Conservation (phyloP, 371 early-diverging fungal genomes). For the Rhizopus delemar region DNA sequence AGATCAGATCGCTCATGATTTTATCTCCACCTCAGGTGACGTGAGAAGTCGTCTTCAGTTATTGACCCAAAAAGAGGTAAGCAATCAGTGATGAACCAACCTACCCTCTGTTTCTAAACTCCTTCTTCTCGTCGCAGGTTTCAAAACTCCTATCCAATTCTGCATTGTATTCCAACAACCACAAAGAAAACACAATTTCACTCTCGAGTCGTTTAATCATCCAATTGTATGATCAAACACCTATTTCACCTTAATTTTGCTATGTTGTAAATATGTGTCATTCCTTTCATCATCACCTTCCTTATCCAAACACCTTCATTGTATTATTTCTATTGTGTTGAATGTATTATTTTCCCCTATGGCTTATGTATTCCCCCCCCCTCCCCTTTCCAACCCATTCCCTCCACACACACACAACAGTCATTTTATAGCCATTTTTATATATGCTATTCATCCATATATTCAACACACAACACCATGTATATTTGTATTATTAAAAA, state of each 20-base stretch:
- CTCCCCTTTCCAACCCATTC: background rate
- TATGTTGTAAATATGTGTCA: background rate
- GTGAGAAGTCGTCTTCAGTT: slow-evolving; percentile 21
- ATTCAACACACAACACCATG: background rate
- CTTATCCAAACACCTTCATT: background rate
- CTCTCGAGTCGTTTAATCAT: slow-evolving; percentile 39
- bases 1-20: slow-evolving; percentile 28
- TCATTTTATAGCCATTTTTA: background rate
- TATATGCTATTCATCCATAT: background rate
- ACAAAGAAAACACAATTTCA: slow-evolving; percentile 33
- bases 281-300: background rate
- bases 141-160: slow-evolving; percentile 17
- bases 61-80: slow-evolving; percentile 29
- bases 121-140: slow-evolving; percentile 9
- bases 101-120: background rate
- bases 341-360: background rate
- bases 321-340: background rate
- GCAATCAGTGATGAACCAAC: background rate
- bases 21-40: slow-evolving; percentile 14
- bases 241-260: slow-evolving; percentile 36
- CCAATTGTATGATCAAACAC: slow-evolving; percentile 43
- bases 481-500: no score
- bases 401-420: background rate
- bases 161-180: slow-evolving; percentile 28
- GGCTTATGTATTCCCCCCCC: background rate